Evolutionary conservation across 768 basidiomycete genomes (phyloP), one percentile per base, ranked within the genome.

Genomic region (Tremella fuciformis): DNA sequence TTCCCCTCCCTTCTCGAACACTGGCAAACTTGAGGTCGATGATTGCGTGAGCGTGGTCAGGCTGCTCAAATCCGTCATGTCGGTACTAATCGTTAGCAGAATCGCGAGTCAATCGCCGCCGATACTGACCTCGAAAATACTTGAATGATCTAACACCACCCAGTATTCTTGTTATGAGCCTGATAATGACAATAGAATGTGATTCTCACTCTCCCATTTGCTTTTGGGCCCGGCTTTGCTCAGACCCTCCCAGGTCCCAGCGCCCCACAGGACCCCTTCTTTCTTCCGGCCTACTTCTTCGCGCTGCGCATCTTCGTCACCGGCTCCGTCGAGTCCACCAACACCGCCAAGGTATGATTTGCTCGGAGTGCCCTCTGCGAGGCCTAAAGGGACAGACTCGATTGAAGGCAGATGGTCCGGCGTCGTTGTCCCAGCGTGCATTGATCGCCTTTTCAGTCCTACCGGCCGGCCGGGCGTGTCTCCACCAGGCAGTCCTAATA

Each of bases 21-120:
- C 70, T 75, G 1, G 76, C 76, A 50, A 77, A 74, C 41, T 71
- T 71, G 2, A 77, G 64, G 60, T 77, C 76, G 42, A 77, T 77
- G 34, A 70, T 62, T 8, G 67, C 72, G 53, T 71, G 65, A 11
- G 67, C 63, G 1, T 58, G 49, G 21, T 70, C 73, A n/a, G 70
- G 66, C 25, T 65, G 64, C 13, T 69, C 65, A 15, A 60, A 57
- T 2, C 66, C 56, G 25, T 59, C 65, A 55, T 70, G 71, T 7
- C 73, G 69, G 49, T 76, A 76, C 69, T 74, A 34, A 18, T 22
- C n/a, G 29, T 58, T 46, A 58, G 46, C 46, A 3, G 37, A 25
- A 42, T 3, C 13, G 8, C 21, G 34, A 3, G 22, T 48, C 16
- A 19, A n/a, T 13, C 8, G 34, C 16, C 2, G 16, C 11, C 24